Percentiles rank a stretch among this genome's conserved stretches.
These are phyloP conservation scores for Sodiomyces alkalinus DNA, from an alignment of 2,329 filamentous ascomycete genomes.

Conservation along the genomic window DNA sequence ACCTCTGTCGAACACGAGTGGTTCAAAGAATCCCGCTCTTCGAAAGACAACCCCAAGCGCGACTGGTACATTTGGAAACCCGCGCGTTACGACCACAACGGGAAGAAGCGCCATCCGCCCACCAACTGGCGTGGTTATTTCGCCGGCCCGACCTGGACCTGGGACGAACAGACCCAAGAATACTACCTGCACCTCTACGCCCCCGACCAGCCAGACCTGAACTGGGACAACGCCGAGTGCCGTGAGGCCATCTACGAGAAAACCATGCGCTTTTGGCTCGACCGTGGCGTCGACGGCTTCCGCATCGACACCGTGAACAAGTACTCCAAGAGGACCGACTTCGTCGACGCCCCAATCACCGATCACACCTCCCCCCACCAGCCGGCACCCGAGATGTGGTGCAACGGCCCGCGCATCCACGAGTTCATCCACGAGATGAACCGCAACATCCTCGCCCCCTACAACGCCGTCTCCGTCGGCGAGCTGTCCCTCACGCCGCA, in stretches of 20 bases:
- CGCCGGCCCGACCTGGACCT: constrained; percentile 34
- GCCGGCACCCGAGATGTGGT: constrained; percentile 34
- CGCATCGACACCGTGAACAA: constrained; percentile 55
- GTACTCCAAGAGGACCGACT: constrained; percentile 44
- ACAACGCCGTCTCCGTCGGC: constrained; percentile 46
- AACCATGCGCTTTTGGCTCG: constrained; percentile 60
- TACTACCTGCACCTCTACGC: constrained; percentile 50
- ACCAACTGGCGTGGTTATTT: constrained; percentile 40
- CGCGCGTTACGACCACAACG: constrained; percentile 34
- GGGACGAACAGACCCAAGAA: constrained; percentile 32
- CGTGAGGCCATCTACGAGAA: constrained; percentile 50
- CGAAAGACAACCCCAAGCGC: constrained; percentile 33
- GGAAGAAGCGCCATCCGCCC: constrained; percentile 38
- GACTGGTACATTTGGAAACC: constrained; percentile 55
- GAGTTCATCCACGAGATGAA: constrained; percentile 48
- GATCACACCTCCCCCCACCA: constrained; percentile 22
- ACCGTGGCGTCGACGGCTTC: constrained; percentile 50
- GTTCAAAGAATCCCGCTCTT: constrained; percentile 39
- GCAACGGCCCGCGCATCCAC: constrained; percentile 46
- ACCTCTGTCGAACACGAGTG: constrained; percentile 40
- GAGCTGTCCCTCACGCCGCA: constrained; percentile 43
- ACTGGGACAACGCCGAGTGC: constrained; percentile 56
- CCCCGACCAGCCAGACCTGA: constrained; percentile 58
- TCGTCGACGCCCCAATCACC: constrained; percentile 34
- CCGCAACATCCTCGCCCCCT: constrained; percentile 32